phyloP scores from a whole-genome alignment of 1,139 yeast species.

The Blastobotrys serpentis region DNA sequence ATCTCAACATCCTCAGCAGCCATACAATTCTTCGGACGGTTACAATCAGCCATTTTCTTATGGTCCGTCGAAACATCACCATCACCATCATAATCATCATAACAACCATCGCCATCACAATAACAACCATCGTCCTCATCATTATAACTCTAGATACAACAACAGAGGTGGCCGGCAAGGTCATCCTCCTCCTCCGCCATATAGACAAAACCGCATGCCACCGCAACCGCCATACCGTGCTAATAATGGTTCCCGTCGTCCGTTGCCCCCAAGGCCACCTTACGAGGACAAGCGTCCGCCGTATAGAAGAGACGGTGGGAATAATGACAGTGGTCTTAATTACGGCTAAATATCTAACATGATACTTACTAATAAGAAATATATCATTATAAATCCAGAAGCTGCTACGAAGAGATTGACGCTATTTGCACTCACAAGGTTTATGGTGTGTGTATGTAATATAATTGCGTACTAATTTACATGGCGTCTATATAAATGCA shows the following conservation, averaged over 20 bases:
- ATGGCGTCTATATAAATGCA: conserved; percentile 1
- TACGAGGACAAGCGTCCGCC: conserved; percentile 13
- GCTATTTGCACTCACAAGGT: no score
- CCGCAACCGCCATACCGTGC: conserved; percentile 20
- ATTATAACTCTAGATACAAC: conserved; percentile 11
- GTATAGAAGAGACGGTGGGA: conserved; percentile 7
- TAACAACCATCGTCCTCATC: conserved; percentile 14
- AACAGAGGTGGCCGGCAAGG: conserved; percentile 11
- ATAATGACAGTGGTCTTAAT: conserved; percentile 5
- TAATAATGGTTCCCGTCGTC: conserved; percentile 10
- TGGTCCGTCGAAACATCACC: conserved; percentile 8
- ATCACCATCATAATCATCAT: conserved; percentile 11
- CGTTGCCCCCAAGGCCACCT: conserved; percentile 12
- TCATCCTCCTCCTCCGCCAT: conserved; percentile 11
- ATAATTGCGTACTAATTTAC: no score
- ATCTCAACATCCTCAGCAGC: conserved; percentile 20
- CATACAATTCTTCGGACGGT: not conserved
- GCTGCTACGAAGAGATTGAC: no score
- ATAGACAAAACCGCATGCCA: conserved; percentile 8
- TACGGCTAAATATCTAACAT: conserved; percentile 5
- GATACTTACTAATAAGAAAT: not conserved
- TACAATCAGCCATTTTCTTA: conserved; percentile 11
- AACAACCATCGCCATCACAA: conserved; percentile 10
- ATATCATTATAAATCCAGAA: no score
- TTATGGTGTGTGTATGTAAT: no score